Percentiles rank a stretch among this genome's conserved stretches.
These are phyloP conservation scores for Magnolia kwangsiensis DNA, from an alignment of 164 flowering plant species.

Conservation along the genomic window DNA sequence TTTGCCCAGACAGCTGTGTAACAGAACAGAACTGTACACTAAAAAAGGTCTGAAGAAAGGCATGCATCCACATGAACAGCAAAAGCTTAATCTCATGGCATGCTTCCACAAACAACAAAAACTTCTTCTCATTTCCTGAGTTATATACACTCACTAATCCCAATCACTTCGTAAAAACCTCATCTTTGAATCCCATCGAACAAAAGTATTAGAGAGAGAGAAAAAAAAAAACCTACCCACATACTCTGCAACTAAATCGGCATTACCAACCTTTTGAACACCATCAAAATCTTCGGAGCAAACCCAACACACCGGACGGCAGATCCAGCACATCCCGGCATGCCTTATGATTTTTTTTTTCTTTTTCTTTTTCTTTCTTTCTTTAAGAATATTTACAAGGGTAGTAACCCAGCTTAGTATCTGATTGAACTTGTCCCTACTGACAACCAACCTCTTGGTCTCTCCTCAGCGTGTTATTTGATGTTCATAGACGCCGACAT, in stretches of 20 bases:
- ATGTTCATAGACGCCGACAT: slow-evolving; percentile 39
- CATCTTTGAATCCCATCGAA: background rate
- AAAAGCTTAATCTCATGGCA: no score
- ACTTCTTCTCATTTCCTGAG: background rate
- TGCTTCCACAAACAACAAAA: background rate
- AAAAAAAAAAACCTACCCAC: background rate
- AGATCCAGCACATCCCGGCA: background rate
- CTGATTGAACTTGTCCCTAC: background rate
- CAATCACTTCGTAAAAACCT: background rate
- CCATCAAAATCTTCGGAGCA: background rate
- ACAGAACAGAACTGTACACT: background rate
- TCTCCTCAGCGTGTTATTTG: slow-evolving; percentile 9
- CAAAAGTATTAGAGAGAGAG: background rate
- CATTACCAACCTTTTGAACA: background rate
- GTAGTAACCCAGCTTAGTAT: background rate
- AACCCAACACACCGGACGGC: background rate
- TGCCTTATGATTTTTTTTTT: background rate
- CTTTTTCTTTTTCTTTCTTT: background rate
- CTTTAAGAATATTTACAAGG: background rate
- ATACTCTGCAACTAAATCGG: background rate
- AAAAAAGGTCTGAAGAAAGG: background rate
- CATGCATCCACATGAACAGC: no score
- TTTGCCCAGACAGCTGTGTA: no score
- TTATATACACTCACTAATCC: background rate
- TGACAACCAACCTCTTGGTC: background rate